phyloP scores from a whole-genome alignment of 2,329 filamentous ascomycete genomes.

The Ophiobolus disseminans region DNA sequence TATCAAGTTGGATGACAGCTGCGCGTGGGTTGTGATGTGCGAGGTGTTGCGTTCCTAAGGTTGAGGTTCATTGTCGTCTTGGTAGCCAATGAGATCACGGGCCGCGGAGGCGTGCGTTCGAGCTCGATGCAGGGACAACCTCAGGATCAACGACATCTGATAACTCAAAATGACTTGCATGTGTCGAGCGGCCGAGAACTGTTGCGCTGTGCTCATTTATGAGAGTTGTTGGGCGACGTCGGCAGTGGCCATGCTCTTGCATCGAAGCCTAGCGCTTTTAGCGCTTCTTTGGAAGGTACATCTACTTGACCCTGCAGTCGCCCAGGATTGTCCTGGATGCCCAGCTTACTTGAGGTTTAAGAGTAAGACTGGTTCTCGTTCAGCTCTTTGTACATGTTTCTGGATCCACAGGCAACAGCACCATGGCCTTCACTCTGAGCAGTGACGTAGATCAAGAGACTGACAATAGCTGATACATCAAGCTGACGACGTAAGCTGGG shows the following conservation, averaged over 20 bases:
- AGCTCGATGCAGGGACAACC: conserved; percentile 34
- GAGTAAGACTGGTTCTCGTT: too few species aligned
- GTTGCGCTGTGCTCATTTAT: conserved; percentile 5
- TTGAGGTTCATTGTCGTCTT: conserved; percentile 25
- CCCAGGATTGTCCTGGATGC: too few species aligned
- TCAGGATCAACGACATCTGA: conserved; percentile 11
- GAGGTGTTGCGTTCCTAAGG: conserved; percentile 46
- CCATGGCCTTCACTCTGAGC: too few species aligned
- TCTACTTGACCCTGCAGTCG: too few species aligned
- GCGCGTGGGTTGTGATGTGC: conserved; percentile 38
- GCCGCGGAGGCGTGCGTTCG: conserved; percentile 33
- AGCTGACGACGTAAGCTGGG: too few species aligned
- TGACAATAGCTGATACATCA: too few species aligned
- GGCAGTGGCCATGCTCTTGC: conserved; percentile 11
- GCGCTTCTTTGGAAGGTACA: too few species aligned
- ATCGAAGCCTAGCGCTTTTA: too few species aligned
- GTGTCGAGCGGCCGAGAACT: conserved; percentile 12
- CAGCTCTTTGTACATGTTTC: too few species aligned
- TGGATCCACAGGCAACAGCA: too few species aligned
- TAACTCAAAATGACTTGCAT: conserved; percentile 17
- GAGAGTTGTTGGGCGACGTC: conserved; percentile 22
- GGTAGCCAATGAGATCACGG: conserved; percentile 37
- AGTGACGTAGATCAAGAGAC: too few species aligned
- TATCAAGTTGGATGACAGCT: conserved; percentile 37
- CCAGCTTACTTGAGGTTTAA: too few species aligned